These are phyloP conservation scores for Botrytis porri DNA, from an alignment of 2,329 filamentous ascomycete genomes.

Conservation along the genomic window DNA sequence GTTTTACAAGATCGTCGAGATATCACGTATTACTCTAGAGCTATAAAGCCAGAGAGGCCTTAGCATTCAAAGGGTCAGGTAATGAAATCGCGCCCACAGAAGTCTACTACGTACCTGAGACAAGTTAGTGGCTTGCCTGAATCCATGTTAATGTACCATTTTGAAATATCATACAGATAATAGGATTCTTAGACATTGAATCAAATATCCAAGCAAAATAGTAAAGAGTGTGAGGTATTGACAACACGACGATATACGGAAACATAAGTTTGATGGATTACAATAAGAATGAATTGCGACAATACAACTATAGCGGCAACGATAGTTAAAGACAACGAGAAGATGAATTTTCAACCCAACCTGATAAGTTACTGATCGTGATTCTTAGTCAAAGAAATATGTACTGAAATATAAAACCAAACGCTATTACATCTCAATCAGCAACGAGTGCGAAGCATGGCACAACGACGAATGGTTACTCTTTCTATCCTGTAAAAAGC, in stretches of 20 bases:
- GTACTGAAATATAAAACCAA: no score
- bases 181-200: neutral
- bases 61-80: neutral
- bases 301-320: neutral
- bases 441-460: neutral
- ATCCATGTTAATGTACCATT: neutral
- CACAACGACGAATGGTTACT: neutral
- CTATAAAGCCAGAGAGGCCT: neutral
- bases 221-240: neutral
- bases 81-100: neutral
- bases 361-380: no score
- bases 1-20: neutral
- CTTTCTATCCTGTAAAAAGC: neutral
- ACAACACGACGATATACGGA: neutral
- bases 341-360: accelerated
- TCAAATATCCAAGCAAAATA: neutral
- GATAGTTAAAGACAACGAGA: neutral
- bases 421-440: neutral
- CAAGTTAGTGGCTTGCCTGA: neutral
- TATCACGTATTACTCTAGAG: neutral
- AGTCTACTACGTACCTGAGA: no score
- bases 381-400: no score
- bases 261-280: neutral
- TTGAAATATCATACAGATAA: neutral
- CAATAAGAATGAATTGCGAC: neutral